Evolutionary conservation across 345 rosid species (phyloP), one percentile per base, ranked within the genome.

Genomic region (Dovyalis caffra): DNA sequence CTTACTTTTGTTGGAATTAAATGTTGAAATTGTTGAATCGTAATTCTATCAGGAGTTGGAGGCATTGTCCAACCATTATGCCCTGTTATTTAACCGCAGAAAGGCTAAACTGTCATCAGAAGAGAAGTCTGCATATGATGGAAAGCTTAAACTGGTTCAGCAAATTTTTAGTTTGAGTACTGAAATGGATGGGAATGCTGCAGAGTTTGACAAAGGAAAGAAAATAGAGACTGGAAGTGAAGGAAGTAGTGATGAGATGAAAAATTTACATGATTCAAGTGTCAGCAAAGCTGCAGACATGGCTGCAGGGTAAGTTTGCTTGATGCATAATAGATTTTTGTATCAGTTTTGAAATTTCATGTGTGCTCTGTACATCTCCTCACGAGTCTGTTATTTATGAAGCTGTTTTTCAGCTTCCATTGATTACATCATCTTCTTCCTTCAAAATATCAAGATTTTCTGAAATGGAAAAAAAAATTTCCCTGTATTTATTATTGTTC

Each of bases 211-310:
- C 79, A 93, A 91, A 88, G 99, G 99, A 76, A 95, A 95, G 90
- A 87, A 90, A 79, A 86, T 87, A 70, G 91, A 91, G 82, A 85
- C 83, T 66, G 83, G 78, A 81, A 82, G 85, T 37, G 93, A 90
- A 74, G 93, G 85, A 74, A 79, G 77, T 82, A 88, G 80, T 40
- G 89, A 87, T 64, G 99, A 95, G 82, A 87, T 93, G 86, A 93
- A 92, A 83, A 87, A 37, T 66, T 79, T 91, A 49, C 90, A 89
- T 72, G 91, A 93, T 81, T 79, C 93, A 2, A 93, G 99, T 78
- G 86, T 93, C 84, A 86, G 86, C 84, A 88, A 91, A 86, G 97
- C 99, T 86, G 98, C 98, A 84, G 93, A 93, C 83, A 89, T 93
- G 98, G 99, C 98, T 78, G 88, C 91, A 45, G 97, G 99, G 98